These are phyloP conservation scores for Escovopsis sp. DNA, from an alignment of 2,329 filamentous ascomycete genomes.

Conservation along the genomic window DNA sequence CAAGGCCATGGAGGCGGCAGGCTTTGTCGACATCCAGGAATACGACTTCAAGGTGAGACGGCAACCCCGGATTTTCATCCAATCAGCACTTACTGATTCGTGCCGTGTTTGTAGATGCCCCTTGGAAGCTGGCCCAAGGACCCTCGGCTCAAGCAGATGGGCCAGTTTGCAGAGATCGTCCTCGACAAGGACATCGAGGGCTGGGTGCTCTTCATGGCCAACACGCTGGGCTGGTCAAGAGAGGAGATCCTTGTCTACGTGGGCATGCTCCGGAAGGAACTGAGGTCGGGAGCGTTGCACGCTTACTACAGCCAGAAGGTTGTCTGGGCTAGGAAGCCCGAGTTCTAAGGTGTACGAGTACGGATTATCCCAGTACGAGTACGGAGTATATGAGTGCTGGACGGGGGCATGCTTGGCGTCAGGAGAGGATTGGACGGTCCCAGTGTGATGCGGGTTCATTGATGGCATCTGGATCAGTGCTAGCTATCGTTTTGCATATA, in stretches of 20 bases:
- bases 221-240: slow-evolving; percentile 2
- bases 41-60: slow-evolving; percentile 10
- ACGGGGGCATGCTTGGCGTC: too few relatives aligned
- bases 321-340: slow-evolving; percentile 4
- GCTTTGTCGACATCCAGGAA: slow-evolving; percentile 13
- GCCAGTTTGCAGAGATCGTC: slow-evolving; percentile 15
- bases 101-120: slow-evolving; percentile 6
- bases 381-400: too few relatives aligned
- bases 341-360: too few relatives aligned
- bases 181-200: slow-evolving; percentile 20
- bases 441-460: too few relatives aligned
- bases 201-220: slow-evolving; percentile 8
- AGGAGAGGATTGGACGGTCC: too few relatives aligned
- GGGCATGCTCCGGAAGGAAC: slow-evolving; percentile 2
- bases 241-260: slow-evolving; percentile 5
- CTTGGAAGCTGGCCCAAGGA: slow-evolving; percentile 12
- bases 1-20: slow-evolving; percentile 11
- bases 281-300: slow-evolving; percentile 2
- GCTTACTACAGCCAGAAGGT: slow-evolving; percentile 5
- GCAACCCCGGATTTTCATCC: not conserved
- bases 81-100: too few relatives aligned
- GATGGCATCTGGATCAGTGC: too few relatives aligned
- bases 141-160: slow-evolving; percentile 11
- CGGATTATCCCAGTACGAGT: too few relatives aligned
- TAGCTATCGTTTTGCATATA: too few relatives aligned